Evolutionary conservation across 139 green algal species (phyloP).

Genomic region (Picochlorum sp.): DNA sequence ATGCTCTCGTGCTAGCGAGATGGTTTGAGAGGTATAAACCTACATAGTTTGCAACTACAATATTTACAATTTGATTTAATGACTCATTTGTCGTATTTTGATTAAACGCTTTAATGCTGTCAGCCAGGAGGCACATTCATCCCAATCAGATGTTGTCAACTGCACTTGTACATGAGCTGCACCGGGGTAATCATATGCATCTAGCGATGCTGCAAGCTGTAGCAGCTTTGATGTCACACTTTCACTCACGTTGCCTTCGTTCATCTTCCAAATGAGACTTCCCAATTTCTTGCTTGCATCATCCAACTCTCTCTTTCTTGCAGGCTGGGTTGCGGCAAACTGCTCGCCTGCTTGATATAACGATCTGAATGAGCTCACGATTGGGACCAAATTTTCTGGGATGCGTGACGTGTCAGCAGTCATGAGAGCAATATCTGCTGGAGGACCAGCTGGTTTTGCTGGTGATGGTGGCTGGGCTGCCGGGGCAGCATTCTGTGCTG

Average conservation of each 20-base stretch:
- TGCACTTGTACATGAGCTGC: slow-evolving; percentile 74
- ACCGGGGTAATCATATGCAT: slow-evolving; percentile 60
- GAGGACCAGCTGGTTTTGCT: slow-evolving; percentile 51
- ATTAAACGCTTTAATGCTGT: slow-evolving; percentile 90
- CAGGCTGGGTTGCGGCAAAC: slow-evolving; percentile 18
- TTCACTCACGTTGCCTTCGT: slow-evolving; percentile 58
- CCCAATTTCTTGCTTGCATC: slow-evolving; percentile 85
- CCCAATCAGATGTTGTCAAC: slow-evolving; percentile 90
- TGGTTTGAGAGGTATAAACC: slow-evolving; percentile 2
- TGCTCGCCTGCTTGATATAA: slow-evolving; percentile 52
- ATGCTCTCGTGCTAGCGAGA: slow-evolving; percentile 1
- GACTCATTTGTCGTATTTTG: slow-evolving; percentile 48
- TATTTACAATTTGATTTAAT: no score
- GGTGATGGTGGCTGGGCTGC: slow-evolving; percentile 19
- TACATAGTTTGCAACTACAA: no score
- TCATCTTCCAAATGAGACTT: slow-evolving; percentile 83
- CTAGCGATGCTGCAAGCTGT: slow-evolving; percentile 71
- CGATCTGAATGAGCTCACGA: slow-evolving; percentile 54
- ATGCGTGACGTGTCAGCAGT: slow-evolving; percentile 57
- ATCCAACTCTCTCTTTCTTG: slow-evolving; percentile 89
- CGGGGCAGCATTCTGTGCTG: not conserved
- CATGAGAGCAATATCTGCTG: slow-evolving; percentile 56
- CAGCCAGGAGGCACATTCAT: slow-evolving; percentile 86
- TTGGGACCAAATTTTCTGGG: slow-evolving; percentile 42
- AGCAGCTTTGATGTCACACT: slow-evolving; percentile 66